Conservation (phyloP, 805 yeast species). For the Ogataea saltuana region DNA sequence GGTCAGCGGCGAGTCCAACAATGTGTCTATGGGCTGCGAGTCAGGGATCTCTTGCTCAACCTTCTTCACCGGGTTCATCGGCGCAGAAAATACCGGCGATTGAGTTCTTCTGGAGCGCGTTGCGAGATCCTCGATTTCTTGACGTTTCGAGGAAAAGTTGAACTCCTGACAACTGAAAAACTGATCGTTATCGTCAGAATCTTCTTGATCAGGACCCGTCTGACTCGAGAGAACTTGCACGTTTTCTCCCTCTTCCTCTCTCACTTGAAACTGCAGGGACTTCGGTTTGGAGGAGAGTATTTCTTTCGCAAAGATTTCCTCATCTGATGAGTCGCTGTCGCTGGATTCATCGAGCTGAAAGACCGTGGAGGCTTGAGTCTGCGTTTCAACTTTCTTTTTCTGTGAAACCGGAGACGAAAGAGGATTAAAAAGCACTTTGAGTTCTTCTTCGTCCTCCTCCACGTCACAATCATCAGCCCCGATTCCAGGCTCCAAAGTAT, state of each 20-base stretch:
- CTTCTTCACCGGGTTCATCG: not conserved
- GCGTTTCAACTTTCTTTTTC: not conserved
- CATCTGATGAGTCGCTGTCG: not conserved
- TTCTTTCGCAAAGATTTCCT: too few species aligned
- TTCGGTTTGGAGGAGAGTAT: too few species aligned
- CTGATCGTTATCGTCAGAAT: conserved; percentile 6
- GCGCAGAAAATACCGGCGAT: not conserved
- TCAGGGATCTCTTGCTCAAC: conserved; percentile 21
- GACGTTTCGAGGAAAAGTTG: conserved; percentile 15
- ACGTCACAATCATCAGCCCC: not conserved
- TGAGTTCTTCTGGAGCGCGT: not conserved
- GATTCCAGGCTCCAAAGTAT: not conserved
- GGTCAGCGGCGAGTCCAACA: conserved; percentile 5
- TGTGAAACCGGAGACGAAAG: not conserved
- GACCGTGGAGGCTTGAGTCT: not conserved
- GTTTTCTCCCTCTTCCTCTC: not conserved
- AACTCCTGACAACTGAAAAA: conserved; percentile 19
- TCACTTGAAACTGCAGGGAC: not conserved
- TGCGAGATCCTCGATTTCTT: conserved; percentile 16
- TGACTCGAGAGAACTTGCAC: conserved; percentile 16
- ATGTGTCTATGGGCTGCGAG: conserved; percentile 17
- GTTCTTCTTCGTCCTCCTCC: conserved; percentile 2
- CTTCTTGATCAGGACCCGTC: not conserved
- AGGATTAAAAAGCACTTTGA: not conserved
- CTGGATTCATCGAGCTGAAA: not conserved